Conservation (phyloP, 148 eudicot species). For the Chenopodium quinoa region DNA sequence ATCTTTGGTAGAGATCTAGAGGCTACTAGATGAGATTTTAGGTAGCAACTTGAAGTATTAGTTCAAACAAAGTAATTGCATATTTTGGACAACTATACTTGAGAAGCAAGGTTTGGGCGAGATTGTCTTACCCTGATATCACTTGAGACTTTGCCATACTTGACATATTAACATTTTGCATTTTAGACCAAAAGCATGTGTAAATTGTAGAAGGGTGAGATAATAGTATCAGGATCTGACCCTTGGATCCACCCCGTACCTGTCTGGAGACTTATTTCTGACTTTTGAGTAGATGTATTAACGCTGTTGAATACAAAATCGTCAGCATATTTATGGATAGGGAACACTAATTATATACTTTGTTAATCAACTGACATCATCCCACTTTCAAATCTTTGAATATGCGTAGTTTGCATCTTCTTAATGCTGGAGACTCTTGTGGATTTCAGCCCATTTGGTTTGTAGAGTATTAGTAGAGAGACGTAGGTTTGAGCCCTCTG, state of each 20-base stretch:
- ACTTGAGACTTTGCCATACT: too few relatives aligned
- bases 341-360: not conserved
- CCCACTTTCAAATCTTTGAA: too few relatives aligned
- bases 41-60: not conserved
- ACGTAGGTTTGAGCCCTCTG: not conserved
- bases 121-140: too few relatives aligned
- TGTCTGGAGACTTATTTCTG: not conserved
- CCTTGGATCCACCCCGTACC: not conserved
- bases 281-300: not conserved
- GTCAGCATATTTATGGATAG: not conserved
- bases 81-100: too few relatives aligned
- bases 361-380: not conserved
- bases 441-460: too few relatives aligned
- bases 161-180: not conserved
- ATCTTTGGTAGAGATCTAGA: too few relatives aligned
- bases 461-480: not conserved
- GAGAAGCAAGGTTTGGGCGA: too few relatives aligned
- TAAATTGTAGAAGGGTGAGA: not conserved
- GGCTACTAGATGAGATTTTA: not conserved
- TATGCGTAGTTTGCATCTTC: too few relatives aligned
- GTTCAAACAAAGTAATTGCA: not conserved
- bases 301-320: not conserved
- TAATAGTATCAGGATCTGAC: too few relatives aligned
- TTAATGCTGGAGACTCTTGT: too few relatives aligned
- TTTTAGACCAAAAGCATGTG: not conserved